These are phyloP conservation scores for Helichrysum umbraculigerum DNA, from an alignment of 129 eudicot species.

Conservation along the genomic window DNA sequence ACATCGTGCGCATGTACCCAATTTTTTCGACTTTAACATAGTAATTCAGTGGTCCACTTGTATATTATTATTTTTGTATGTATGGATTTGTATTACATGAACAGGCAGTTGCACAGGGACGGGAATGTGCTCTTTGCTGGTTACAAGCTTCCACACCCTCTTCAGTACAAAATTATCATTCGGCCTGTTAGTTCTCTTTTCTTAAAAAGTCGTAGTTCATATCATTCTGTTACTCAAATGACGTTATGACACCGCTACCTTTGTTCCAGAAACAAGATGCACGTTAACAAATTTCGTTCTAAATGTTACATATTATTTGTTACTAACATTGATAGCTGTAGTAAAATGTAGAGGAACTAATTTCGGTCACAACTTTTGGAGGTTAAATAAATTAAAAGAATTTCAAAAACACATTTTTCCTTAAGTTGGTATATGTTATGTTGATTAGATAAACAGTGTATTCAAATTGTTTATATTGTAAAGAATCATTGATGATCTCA, in stretches of 20 bases:
- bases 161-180: conserved; percentile 86
- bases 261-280: conserved; percentile 4
- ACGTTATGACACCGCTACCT: background rate
- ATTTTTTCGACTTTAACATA: background rate
- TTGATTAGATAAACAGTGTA: background rate
- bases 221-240: background rate
- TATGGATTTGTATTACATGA: background rate
- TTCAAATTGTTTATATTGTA: background rate
- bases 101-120: conserved; percentile 97
- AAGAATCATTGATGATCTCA: background rate
- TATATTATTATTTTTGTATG: no score
- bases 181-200: conserved; percentile 92
- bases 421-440: background rate
- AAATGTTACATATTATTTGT: background rate
- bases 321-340: background rate
- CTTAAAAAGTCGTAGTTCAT: background rate
- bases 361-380: background rate
- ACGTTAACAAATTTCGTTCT: background rate
- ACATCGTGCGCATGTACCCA: conserved; percentile 80
- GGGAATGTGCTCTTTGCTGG: conserved; percentile 89
- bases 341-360: background rate
- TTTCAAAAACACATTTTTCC: background rate
- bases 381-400: no score
- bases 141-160: conserved; percentile 98
- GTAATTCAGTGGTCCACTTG: background rate